A percentile compares a stretch with the other conserved stretches of the same genome.
phyloP scores from a whole-genome alignment of 805 yeast species.

The Hagleromyces aurorensis region DNA sequence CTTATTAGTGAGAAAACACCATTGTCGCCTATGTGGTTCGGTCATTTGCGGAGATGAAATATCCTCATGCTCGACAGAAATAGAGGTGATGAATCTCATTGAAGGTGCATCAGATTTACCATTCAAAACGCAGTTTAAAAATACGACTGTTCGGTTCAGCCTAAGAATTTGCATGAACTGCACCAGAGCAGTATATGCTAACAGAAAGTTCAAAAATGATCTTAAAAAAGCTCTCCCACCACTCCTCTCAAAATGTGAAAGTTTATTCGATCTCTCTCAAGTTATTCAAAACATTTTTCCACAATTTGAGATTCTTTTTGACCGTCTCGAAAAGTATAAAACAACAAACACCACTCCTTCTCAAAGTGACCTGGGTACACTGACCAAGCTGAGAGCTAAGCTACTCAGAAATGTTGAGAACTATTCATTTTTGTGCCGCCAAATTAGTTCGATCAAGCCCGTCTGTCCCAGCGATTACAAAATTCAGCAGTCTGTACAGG shows the following conservation, averaged over 20 bases:
- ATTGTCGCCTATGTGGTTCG: slow-evolving; percentile 82
- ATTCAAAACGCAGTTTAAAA: slow-evolving; percentile 12
- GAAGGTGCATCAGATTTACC: slow-evolving; percentile 23
- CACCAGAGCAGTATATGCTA: slow-evolving; percentile 50
- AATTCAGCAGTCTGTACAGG: slow-evolving; percentile 47
- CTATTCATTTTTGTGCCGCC: slow-evolving; percentile 44
- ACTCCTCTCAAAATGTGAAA: slow-evolving; percentile 35
- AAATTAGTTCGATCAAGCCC: slow-evolving; percentile 32
- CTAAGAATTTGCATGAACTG: slow-evolving; percentile 67
- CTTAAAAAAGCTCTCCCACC: slow-evolving; percentile 28
- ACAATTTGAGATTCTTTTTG: slow-evolving; percentile 35
- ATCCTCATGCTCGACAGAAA: slow-evolving; percentile 65
- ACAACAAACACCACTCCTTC: slow-evolving; percentile 15
- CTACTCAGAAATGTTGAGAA: slow-evolving; percentile 42
- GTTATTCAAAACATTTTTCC: slow-evolving; percentile 38
- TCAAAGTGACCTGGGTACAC: slow-evolving; percentile 29
- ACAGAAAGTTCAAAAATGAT: slow-evolving; percentile 42
- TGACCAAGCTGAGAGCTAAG: slow-evolving; percentile 36
- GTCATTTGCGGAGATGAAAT: slow-evolving; percentile 65
- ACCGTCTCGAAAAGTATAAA: slow-evolving; percentile 29
- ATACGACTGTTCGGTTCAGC: slow-evolving; percentile 26
- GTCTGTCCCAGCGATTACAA: slow-evolving; percentile 37
- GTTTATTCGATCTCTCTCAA: slow-evolving; percentile 33
- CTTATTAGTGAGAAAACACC: slow-evolving; percentile 66
- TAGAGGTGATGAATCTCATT: slow-evolving; percentile 38